Conservation (phyloP, 441 rosid species). For the Gossypium gossypioides region DNA sequence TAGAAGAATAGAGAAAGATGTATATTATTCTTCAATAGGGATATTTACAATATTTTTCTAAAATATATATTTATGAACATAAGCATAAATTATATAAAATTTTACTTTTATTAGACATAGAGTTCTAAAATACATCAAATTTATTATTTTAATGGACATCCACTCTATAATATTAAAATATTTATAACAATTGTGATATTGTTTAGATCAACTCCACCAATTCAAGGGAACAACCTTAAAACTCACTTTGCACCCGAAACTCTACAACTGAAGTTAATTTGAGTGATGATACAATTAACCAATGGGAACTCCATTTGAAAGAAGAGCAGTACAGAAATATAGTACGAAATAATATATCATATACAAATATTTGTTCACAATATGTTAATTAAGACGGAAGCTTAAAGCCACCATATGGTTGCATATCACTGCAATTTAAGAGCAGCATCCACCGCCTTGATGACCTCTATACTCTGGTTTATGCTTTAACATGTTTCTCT, state of each 20-base stretch:
- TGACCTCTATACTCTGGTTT: constrained; percentile 39
- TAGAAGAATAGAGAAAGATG: too few species aligned
- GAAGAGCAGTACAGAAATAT: not conserved
- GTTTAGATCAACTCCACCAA: not conserved
- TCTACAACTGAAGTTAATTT: constrained; percentile 18
- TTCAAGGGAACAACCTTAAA: constrained; percentile 7
- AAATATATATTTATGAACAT: too few species aligned
- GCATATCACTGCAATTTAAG: constrained; percentile 9
- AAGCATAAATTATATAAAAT: too few species aligned
- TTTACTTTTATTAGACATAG: too few species aligned
- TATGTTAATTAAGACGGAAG: constrained; percentile 9
- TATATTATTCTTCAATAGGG: too few species aligned
- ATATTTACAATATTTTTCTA: too few species aligned
- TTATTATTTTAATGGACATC: too few species aligned
- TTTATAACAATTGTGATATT: not conserved
- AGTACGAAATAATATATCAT: constrained; percentile 19
- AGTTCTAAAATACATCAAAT: too few species aligned
- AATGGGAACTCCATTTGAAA: constrained; percentile 12
- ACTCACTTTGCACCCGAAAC: constrained; percentile 19
- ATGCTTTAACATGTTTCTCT: constrained; percentile 55
- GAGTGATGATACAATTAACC: constrained; percentile 15
- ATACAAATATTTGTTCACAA: constrained; percentile 22
- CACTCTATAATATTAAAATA: too few species aligned
- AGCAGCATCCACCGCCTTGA: constrained; percentile 38
- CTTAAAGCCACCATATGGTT: not conserved